Percentiles rank a stretch among this genome's conserved stretches.
These are phyloP conservation scores for Eragrostis nindensis DNA, from an alignment of 176 grass and related monocot genomes.

Conservation along the genomic window DNA sequence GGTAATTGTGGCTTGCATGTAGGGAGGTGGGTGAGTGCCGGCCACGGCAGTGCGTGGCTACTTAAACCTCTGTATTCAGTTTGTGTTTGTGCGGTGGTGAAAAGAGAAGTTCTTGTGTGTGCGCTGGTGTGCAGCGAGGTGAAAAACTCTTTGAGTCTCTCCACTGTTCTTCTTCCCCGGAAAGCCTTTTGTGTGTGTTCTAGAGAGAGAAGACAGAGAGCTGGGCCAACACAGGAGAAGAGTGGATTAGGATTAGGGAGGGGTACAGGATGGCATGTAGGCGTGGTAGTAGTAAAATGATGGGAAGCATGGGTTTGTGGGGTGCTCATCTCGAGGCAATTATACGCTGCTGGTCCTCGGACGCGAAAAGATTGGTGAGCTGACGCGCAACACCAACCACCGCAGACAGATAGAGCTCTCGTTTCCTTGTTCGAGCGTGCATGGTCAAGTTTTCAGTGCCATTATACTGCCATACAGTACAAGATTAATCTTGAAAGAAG, in stretches of 20 bases:
- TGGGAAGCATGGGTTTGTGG: constrained; percentile 36
- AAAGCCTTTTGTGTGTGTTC: too few relatives aligned
- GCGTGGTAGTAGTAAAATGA: constrained; percentile 27
- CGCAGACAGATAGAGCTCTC: background rate
- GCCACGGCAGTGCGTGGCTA: too few relatives aligned
- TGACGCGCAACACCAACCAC: constrained; percentile 6
- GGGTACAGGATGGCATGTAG: background rate
- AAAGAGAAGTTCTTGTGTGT: too few relatives aligned
- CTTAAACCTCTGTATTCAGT: too few relatives aligned
- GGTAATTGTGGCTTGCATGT: too few relatives aligned
- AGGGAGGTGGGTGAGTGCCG: too few relatives aligned
- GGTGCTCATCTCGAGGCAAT: constrained; percentile 50
- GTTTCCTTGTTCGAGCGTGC: background rate
- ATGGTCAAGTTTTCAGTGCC: constrained; percentile 15
- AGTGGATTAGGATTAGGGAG: constrained; percentile 6
- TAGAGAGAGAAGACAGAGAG: too few relatives aligned
- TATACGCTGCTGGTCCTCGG: constrained; percentile 37
- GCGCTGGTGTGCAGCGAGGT: too few relatives aligned
- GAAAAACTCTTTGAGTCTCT: too few relatives aligned
- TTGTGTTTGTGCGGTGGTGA: too few relatives aligned
- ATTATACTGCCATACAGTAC: constrained; percentile 7
- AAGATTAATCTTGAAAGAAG: background rate
- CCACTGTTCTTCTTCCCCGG: too few relatives aligned
- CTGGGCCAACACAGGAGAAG: too few relatives aligned
- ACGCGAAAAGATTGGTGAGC: constrained; percentile 5